These are phyloP conservation scores for Schwanniomyces etchellsii DNA, from an alignment of 1,139 yeast species.

Conservation along the genomic window DNA sequence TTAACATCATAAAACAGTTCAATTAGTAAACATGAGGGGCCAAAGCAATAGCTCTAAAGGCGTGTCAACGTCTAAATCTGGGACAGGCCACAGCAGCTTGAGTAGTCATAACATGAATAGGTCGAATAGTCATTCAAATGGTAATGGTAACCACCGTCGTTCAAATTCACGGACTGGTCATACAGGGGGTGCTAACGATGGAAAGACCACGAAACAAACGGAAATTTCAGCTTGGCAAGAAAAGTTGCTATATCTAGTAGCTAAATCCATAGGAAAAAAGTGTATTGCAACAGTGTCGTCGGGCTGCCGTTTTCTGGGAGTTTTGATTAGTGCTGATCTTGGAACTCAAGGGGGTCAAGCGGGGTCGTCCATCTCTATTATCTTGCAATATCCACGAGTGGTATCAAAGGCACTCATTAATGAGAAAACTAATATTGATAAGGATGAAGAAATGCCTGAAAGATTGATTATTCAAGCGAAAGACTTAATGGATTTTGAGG, in stretches of 20 bases:
- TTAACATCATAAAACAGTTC: too few species aligned
- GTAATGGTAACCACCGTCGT: conserved; percentile 20
- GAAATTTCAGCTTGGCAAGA: conserved; percentile 23
- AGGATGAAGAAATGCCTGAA: conserved; percentile 29
- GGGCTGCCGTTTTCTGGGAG: conserved; percentile 60
- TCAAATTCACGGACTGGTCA: conserved; percentile 16
- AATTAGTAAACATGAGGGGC: too few species aligned
- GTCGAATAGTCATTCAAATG: conserved; percentile 11
- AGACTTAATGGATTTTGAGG: conserved; percentile 61
- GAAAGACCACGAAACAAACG: conserved; percentile 3
- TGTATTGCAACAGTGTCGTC: conserved; percentile 56
- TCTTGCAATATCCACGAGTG: conserved; percentile 41
- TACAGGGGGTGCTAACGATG: conserved; percentile 3
- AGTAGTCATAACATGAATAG: conserved; percentile 14
- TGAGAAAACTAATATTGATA: conserved; percentile 26
- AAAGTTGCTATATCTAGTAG: conserved; percentile 42
- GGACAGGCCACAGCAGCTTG: too few species aligned
- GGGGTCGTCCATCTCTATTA: conserved; percentile 39
- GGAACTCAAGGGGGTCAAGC: conserved; percentile 7
- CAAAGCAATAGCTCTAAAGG: too few species aligned
- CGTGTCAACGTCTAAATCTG: too few species aligned
- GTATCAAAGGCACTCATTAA: conserved; percentile 27
- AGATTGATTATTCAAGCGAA: conserved; percentile 49
- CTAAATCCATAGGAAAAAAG: conserved; percentile 52
- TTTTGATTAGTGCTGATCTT: conserved; percentile 34